Evolutionary conservation across 345 rosid species (phyloP), one percentile per base, ranked within the genome.

Genomic region (Populus tremula): DNA sequence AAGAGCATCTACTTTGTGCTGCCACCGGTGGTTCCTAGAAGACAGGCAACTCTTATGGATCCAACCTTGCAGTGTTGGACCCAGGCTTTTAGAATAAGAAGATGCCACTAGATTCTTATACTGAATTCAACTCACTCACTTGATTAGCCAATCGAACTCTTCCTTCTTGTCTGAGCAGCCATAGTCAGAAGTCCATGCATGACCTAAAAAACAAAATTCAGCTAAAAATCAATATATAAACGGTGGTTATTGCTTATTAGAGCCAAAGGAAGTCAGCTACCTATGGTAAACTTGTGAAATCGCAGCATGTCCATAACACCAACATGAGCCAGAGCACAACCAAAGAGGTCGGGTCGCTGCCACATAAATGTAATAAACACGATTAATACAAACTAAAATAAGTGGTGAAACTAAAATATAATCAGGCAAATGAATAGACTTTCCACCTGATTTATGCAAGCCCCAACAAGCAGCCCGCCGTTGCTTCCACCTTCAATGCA

Each of bases 301-400:
- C 98, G 87, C 43, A 96, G 89, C 97, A 96, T 96, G 85, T 96
- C 99, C 99, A 93, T 96, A 41, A 96, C 99, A 54, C 99, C 99
- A 38, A 96, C 99, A 83, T 92, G 96, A 75, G 98, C 97, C 89
- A 96, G 82, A 66, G 97, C 99, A 83, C 99, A 96, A 27, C 99
- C 98, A 71, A 92, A 96, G 63, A 96, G 97, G 75, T 96, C 99
- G 14, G 98, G 99, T 85, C 97, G 91, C 99, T 95, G 90, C 74
- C 71, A 67, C 35, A 71, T 21, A 65, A 66, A 50, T 47, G 20
- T 21, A 0, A 23, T 6, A 47, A 67, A 39, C 3, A 73, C 25
- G 10, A 25, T 63, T 62, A 69, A 77, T 64, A 27, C 67, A 45
- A n/a, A 66, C 68, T 33, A 74, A 35, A 68, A 53, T 43, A 43